Evolutionary conservation across 2,329 filamentous ascomycete species (phyloP), one percentile per base, ranked within the genome.

Genomic region (Falciphora oryzae): DNA sequence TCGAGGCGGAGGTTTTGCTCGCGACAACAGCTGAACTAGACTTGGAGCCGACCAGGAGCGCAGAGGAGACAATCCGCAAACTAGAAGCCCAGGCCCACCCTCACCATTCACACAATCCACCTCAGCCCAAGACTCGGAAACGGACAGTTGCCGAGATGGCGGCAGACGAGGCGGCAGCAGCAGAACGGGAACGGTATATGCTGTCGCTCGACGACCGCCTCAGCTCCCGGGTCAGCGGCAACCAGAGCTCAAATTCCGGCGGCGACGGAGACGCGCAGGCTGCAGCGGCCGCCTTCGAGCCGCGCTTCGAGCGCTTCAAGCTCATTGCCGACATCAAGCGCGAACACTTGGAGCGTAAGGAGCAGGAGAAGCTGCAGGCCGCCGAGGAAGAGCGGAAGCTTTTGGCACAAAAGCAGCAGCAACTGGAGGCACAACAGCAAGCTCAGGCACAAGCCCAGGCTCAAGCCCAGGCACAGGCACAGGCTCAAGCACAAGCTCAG

Each of bases 111-210:
- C 85, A 89, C 62, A 81, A 86, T 58, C 89, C 92, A 13, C 94
- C 95, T 0, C 85, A 90, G 66, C 93, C 93, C 3, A 97, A 97
- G 81, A 89, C 89, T 10, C 84, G 95, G 65, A 98, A 99, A 81
- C 88, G 94, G 67, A 99, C 95, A 0, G 89, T 96, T 25, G 95
- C 95, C 11, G 94, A 99, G 74, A 87, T 98, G 80, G 95, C 92
- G 11, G 94, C 94, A 10, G 95, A 99, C 72, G 93, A 99, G 77
- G 94, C 95, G 1, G 83, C 92, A 66, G 92, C 93, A 0, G 94
- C 93, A 28, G 91, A 93, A 66, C 88, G 92, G 68, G 93, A 99
- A 76, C 86, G 92, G 60, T 96, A 92, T 69, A 95, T 99, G 92
- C 88, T 98, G 62, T 89, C 92, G 28, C 87, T 93, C 77, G 95